Conservation (phyloP, 2,329 filamentous ascomycete genomes). For the Aspergillus pseudonomiae region DNA sequence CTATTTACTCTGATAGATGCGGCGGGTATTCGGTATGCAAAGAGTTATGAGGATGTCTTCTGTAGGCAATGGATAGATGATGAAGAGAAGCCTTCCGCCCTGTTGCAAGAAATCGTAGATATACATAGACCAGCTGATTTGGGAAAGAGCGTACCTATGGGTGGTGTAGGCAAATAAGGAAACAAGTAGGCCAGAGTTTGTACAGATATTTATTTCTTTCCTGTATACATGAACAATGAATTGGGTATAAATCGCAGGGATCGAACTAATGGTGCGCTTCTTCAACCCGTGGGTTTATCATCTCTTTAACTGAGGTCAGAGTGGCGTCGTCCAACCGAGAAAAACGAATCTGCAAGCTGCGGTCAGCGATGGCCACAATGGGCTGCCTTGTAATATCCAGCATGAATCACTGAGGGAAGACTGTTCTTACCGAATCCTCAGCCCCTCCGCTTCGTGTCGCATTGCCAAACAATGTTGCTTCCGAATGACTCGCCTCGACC, state of each 20-base stretch:
- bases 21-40: slow-evolving; percentile 1
- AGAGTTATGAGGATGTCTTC: slow-evolving; percentile 1
- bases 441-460: slow-evolving; percentile 52
- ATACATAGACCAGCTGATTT: neutral
- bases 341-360: slow-evolving; percentile 41
- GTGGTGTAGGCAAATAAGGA: neutral
- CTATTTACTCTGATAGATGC: slow-evolving; percentile 25
- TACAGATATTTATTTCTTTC: neutral
- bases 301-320: slow-evolving; percentile 39
- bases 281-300: slow-evolving; percentile 35
- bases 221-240: slow-evolving; percentile 7
- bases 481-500: slow-evolving; percentile 75
- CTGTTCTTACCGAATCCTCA: slow-evolving; percentile 68
- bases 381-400: neutral
- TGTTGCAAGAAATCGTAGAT: neutral
- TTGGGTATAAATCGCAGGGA: slow-evolving; percentile 9
- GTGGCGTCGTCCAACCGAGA: slow-evolving; percentile 39
- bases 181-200: neutral
- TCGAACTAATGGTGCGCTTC: slow-evolving; percentile 25
- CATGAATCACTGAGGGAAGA: neutral
- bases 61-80: neutral
- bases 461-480: slow-evolving; percentile 75
- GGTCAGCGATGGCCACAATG: slow-evolving; percentile 13
- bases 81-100: neutral
- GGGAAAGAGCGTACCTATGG: neutral